Evolutionary conservation across 2,329 filamentous ascomycete species (phyloP).

Genomic region (Sporothrix luriei): DNA sequence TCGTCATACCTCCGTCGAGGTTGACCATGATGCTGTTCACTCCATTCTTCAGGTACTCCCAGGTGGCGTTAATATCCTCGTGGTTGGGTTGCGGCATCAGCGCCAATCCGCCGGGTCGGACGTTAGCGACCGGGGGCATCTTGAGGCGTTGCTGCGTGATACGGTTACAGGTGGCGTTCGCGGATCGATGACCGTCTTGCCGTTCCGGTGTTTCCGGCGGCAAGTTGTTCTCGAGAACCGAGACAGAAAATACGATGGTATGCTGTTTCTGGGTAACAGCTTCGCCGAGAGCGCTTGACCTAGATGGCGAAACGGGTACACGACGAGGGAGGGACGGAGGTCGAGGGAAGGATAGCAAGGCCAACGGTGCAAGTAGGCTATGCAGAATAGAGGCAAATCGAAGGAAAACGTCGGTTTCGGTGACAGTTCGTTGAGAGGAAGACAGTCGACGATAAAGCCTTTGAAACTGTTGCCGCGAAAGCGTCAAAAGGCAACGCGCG

Average conservation of each 20-base stretch:
- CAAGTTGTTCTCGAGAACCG: background rate
- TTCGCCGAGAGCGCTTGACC: background rate
- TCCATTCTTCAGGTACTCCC: slow-evolving; percentile 84
- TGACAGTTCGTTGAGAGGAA: background rate
- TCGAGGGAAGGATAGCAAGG: background rate
- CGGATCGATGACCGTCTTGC: background rate
- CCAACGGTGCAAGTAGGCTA: background rate
- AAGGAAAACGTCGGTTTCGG: background rate
- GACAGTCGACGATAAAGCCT: slow-evolving; percentile 1
- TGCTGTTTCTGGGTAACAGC: background rate
- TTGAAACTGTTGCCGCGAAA: slow-evolving; percentile 2
- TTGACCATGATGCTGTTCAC: slow-evolving; percentile 93
- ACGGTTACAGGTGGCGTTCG: background rate
- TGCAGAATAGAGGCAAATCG: background rate
- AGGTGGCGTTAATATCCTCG: slow-evolving; percentile 38
- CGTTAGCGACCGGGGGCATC: slow-evolving; percentile 32
- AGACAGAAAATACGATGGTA: background rate
- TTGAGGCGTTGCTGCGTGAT: background rate
- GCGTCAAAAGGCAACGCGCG: background rate
- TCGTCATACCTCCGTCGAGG: slow-evolving; percentile 87
- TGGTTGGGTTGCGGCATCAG: slow-evolving; percentile 34
- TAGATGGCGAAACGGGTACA: background rate
- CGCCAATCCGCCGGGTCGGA: slow-evolving; percentile 22
- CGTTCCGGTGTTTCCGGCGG: background rate
- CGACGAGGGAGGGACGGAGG: background rate